Evolutionary conservation across 208 protist species (phyloP).

Genomic region (Tritrichomonas foetus): DNA sequence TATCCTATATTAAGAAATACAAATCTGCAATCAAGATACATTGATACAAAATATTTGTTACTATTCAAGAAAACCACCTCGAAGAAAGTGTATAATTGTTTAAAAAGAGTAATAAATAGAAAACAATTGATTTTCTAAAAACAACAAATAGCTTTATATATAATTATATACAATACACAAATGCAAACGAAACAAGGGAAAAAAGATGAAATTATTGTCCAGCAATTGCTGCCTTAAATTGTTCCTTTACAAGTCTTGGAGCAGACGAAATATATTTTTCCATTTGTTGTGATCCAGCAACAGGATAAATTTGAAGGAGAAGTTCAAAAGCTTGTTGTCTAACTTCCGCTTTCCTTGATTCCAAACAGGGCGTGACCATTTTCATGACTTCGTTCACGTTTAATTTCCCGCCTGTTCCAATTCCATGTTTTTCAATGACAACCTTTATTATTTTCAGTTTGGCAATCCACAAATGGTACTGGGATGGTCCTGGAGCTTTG

Average conservation of each 20-base stretch:
- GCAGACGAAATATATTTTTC: not conserved
- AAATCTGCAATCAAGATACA: too few species aligned
- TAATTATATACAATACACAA: too few species aligned
- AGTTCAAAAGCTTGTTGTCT: not conserved
- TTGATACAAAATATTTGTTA: too few species aligned
- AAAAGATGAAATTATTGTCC: too few species aligned
- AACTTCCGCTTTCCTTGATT: not conserved
- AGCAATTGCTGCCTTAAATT: not conserved
- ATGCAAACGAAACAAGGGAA: too few species aligned
- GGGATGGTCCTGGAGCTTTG: not conserved
- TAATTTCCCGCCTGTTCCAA: not conserved
- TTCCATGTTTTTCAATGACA: conserved; percentile 5
- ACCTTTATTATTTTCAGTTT: not conserved
- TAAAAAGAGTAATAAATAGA: too few species aligned
- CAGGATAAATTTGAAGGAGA: not conserved
- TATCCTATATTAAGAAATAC: too few species aligned
- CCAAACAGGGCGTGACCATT: not conserved
- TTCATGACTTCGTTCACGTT: not conserved
- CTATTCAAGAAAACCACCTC: too few species aligned
- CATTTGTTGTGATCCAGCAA: not conserved
- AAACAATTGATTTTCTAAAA: too few species aligned
- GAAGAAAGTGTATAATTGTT: too few species aligned
- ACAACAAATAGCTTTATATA: too few species aligned
- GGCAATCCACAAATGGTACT: not conserved
- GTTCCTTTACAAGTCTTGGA: not conserved